Base-by-base conservation (phyloP, 2,329 filamentous ascomycete genomes). In the Ceratocystis alfenasii region DNA sequence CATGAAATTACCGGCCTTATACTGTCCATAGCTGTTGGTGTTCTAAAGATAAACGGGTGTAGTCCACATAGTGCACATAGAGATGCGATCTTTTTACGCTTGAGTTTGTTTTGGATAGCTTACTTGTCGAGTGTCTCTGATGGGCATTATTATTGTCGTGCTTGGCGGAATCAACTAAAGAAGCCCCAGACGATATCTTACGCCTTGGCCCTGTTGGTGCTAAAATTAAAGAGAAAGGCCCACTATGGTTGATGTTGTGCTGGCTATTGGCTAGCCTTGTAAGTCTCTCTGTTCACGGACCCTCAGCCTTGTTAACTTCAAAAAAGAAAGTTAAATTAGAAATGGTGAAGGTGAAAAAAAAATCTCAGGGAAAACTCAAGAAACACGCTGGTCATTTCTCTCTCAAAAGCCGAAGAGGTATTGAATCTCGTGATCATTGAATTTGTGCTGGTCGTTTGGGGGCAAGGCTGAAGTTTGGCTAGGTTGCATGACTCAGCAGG, bases 401-500 rank as follows among this genome's bases (percentile, higher is more conserved):
- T 25, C 7, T 5, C 48, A 4, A 25, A 12, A 53, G 22, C 46
- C 1, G 46, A 53, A 53, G 10, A 53, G 25, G 48, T 22, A 10
- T 53, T 10, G 22, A 15, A 53, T 53, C 48, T 28, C 22, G 8
- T 28, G 48, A 53, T 53, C 7, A 17, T 20, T 25, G 48, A 50
- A 22, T 22, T 22, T 20, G 22, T 25, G 22, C 22, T 15, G 55
- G 15, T 7, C 7, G 3, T 8, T n/a, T 12, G 25, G 55, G 8
- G 55, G 28, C 55, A 36, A 30, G 30, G 30, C 30, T 33, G 28
- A 33, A 28, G 2, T 15, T 15, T 41, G 55, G 30, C 55, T 33
- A 36, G 50, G 25, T 15, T 20, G 25, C 28, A 59, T 59, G 55
- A 59, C 55, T 59, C 55, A 59, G 55, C 55, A 59, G 17, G 55